Evolutionary conservation across 768 basidiomycete species (phyloP).

Genomic region (Pleurotus eryngii): DNA sequence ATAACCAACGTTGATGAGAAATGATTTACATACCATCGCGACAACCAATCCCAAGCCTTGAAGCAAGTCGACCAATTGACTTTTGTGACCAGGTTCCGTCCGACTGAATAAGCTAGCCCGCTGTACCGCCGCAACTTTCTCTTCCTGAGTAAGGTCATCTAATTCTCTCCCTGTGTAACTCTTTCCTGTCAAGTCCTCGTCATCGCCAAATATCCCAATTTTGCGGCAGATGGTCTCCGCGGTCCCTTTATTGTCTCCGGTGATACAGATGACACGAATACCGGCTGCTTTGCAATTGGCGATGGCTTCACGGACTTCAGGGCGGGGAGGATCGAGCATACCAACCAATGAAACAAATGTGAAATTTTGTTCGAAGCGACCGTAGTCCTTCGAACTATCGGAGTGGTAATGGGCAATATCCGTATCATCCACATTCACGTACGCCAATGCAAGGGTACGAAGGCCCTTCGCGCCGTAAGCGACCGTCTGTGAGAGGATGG

Average conservation of each 20-base stretch:
- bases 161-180: constrained; percentile 94
- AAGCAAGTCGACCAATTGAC: constrained; percentile 88
- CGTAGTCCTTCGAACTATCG: constrained; percentile 76
- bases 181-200: constrained; percentile 91
- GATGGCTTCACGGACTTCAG: constrained; percentile 84
- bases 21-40: constrained; percentile 68
- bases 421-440: constrained; percentile 71
- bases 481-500: constrained; percentile 62
- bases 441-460: constrained; percentile 89
- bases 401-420: constrained; percentile 81
- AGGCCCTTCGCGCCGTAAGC: constrained; percentile 80
- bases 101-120: constrained; percentile 87
- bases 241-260: constrained; percentile 96
- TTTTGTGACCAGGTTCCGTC: constrained; percentile 95
- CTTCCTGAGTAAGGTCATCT: constrained; percentile 72
- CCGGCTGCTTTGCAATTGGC: constrained; percentile 91
- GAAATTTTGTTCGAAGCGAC: constrained; percentile 86
- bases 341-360: constrained; percentile 95
- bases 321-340: constrained; percentile 97
- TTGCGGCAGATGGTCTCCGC: constrained; percentile 96
- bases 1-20: not conserved
- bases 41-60: constrained; percentile 91
- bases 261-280: constrained; percentile 95
- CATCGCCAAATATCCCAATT: constrained; percentile 86
- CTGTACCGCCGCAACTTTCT: constrained; percentile 86